Conservation (phyloP, 116 monocot species). For the Cymodocea nodosa region DNA sequence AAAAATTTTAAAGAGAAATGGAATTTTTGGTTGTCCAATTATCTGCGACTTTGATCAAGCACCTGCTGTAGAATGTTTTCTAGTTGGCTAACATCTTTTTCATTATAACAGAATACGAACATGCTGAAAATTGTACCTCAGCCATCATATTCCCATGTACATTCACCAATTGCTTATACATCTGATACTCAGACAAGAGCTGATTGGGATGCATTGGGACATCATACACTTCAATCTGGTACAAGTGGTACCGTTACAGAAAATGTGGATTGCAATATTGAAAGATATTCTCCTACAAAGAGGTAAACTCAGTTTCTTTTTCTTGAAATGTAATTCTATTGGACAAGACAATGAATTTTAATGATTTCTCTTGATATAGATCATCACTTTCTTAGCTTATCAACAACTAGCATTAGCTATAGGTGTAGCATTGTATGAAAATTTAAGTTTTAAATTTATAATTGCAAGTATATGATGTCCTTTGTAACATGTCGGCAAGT, state of each 20-base stretch:
- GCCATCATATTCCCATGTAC: conserved; percentile 44
- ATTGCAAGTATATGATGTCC: too few relatives aligned
- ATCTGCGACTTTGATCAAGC: too few relatives aligned
- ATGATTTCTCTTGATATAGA: too few relatives aligned
- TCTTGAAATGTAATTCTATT: background rate
- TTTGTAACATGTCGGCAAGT: too few relatives aligned
- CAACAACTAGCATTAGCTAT: too few relatives aligned
- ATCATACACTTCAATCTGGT: conserved; percentile 23
- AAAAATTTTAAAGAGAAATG: too few relatives aligned
- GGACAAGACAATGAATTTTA: too few relatives aligned
- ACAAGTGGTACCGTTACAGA: conserved; percentile 18
- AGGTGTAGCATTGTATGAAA: too few relatives aligned
- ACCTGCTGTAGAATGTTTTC: too few relatives aligned
- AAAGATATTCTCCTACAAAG: conserved; percentile 30
- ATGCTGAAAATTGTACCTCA: conserved; percentile 75
- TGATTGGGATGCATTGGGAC: conserved; percentile 37
- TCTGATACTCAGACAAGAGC: conserved; percentile 32
- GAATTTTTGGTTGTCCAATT: too few relatives aligned
- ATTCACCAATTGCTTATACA: conserved; percentile 67
- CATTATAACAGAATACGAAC: conserved; percentile 24
- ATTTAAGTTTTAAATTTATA: too few relatives aligned
- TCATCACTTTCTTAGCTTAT: too few relatives aligned
- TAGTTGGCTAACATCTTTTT: background rate
- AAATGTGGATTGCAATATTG: conserved; percentile 27
- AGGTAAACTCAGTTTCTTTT: conserved; percentile 27